A percentile compares a stretch with the other conserved stretches of the same genome.
phyloP scores from a whole-genome alignment of 176 grass and related monocot genomes.

The Puccinellia tenuiflora region DNA sequence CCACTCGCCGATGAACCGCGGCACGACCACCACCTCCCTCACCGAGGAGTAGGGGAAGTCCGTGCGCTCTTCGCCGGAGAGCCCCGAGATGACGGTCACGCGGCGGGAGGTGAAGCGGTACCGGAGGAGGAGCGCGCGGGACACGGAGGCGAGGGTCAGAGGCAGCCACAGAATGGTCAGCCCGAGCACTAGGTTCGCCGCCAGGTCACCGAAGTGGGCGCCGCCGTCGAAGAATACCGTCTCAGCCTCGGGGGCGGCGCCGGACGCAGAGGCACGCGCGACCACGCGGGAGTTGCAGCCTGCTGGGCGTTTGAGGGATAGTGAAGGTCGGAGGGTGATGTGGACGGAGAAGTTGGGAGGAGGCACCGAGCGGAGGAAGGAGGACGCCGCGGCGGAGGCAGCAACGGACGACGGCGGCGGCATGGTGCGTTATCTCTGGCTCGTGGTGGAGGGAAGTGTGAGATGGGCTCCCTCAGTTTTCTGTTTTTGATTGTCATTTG shows the following conservation, averaged over 20 bases:
- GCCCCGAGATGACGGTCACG: slow-evolving; percentile 78
- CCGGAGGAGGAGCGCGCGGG: slow-evolving; percentile 77
- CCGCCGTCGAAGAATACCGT: slow-evolving; percentile 90
- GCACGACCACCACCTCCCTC: slow-evolving; percentile 66
- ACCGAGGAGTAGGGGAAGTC: slow-evolving; percentile 88
- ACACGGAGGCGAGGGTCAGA: slow-evolving; percentile 82
- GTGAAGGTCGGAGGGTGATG: not conserved
- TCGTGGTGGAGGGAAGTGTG: slow-evolving; percentile 8
- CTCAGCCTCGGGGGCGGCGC: slow-evolving; percentile 21
- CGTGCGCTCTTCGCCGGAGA: slow-evolving; percentile 75
- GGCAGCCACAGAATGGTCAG: slow-evolving; percentile 91
- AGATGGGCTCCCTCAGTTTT: not conserved
- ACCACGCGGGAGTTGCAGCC: not conserved
- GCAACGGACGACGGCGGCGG: slow-evolving; percentile 14
- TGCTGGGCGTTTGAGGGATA: not conserved
- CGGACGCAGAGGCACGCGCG: slow-evolving; percentile 31
- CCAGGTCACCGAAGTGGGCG: slow-evolving; percentile 79
- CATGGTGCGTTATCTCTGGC: slow-evolving; percentile 23
- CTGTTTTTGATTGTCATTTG: slow-evolving; percentile 3
- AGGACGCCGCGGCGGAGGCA: not conserved
- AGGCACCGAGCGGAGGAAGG: not conserved
- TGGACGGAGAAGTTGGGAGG: slow-evolving; percentile 9
- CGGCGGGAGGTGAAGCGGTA: slow-evolving; percentile 87
- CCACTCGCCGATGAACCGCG: slow-evolving; percentile 92
- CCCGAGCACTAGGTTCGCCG: slow-evolving; percentile 69